phyloP scores from a whole-genome alignment of 768 basidiomycete genomes.

The Neoboletus subvelutipes region DNA sequence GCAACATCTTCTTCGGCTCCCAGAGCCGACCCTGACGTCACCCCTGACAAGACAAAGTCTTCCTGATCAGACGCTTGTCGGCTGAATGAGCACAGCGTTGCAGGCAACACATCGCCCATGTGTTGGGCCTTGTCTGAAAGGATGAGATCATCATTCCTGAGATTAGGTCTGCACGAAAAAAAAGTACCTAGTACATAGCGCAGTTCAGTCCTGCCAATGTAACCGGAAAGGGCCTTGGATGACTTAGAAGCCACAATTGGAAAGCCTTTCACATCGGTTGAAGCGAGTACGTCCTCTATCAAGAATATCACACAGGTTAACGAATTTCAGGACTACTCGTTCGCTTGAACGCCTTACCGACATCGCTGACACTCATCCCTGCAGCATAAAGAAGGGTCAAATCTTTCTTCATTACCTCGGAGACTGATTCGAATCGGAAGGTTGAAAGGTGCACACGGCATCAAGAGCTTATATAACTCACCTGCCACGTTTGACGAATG shows the following conservation, averaged over 20 bases:
- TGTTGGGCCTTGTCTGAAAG: slow-evolving; percentile 68
- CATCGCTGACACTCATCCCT: slow-evolving; percentile 73
- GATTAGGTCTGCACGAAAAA: neutral
- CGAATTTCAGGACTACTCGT: neutral
- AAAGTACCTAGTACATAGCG: slow-evolving; percentile 77
- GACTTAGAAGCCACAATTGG: slow-evolving; percentile 75
- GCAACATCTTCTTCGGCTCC: slow-evolving; percentile 69
- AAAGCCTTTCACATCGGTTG: slow-evolving; percentile 84
- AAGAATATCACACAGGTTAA: slow-evolving; percentile 1
- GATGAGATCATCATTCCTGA: neutral
- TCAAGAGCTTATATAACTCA: slow-evolving; percentile 36
- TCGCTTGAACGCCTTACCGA: slow-evolving; percentile 56
- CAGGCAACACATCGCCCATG: slow-evolving; percentile 55
- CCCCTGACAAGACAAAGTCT: slow-evolving; percentile 44
- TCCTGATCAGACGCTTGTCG: slow-evolving; percentile 49
- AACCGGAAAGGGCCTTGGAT: slow-evolving; percentile 68
- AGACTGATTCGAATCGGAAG: slow-evolving; percentile 49
- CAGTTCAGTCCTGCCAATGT: slow-evolving; percentile 85
- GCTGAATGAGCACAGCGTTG: slow-evolving; percentile 74
- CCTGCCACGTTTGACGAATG: slow-evolving; percentile 89
- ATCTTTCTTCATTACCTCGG: slow-evolving; percentile 86
- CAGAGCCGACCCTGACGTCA: slow-evolving; percentile 47
- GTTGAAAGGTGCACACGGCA: slow-evolving; percentile 3
- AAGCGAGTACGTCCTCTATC: slow-evolving; percentile 67
- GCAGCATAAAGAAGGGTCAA: slow-evolving; percentile 68